Evolutionary conservation across 2,329 filamentous ascomycete genomes (phyloP), one percentile per base, ranked within the genome.

Genomic region (Tolypocladium guangdongense): DNA sequence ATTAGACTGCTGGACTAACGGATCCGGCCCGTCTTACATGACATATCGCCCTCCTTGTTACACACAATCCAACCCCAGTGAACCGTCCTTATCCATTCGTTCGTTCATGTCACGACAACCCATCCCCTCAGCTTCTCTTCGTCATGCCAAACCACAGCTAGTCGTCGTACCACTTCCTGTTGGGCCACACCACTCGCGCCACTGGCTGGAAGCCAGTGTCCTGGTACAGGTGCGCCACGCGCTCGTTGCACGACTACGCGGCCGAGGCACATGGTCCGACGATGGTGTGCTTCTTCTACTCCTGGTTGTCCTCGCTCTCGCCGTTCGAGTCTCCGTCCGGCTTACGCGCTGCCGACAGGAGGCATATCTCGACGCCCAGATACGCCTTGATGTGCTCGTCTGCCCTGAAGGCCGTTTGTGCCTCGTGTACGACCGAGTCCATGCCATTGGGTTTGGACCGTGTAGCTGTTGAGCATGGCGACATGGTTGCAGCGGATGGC

Each of bases 221-320:
- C 61, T 71, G 60, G 59, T 77, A 78, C 59, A 78, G 55, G 20
- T 65, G 63, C 3, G 67, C 52, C 1, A 72, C 75, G 1, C 71
- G 65, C 36, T 62, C 60, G 54, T 77, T 78, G 58, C 66, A 78
- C 18, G 61, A 68, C 43, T 73, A 70, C 7, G 67, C 68, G 8
- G n/a, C n/a, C n/a, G n/a, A n/a, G n/a, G n/a, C n/a, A n/a, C n/a
- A n/a, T n/a, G n/a, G n/a, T n/a, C n/a, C n/a, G n/a, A n/a, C 27
- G 27, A 6, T 27, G 27, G 27, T 6, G 3, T 3, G 55, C 37
- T 50, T 32, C 33, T 41, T 50, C 22, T 36, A 18, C 27, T 45
- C 64, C 24, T 18, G 18, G 30, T 41, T 32, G 33, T 4, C 47
- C 3, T 37, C 38, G 18, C 24, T 24, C 10, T 24, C 22, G 18